A percentile compares a stretch with the other conserved stretches of the same genome.
Conservation (phyloP, 2,329 filamentous ascomycete species). For the Aspergillus texensis region DNA sequence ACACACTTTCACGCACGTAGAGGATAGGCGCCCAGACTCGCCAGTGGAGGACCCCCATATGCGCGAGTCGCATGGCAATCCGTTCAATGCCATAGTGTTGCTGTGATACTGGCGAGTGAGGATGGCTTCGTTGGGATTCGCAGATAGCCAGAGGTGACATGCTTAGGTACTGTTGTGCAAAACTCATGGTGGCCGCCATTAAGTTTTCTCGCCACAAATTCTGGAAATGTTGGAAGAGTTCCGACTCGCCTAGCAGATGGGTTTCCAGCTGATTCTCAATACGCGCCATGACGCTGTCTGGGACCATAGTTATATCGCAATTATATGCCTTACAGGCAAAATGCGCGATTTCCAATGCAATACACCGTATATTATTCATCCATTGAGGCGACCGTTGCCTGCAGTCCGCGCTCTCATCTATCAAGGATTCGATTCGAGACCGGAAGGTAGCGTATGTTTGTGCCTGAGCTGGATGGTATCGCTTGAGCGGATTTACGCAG, state of each 20-base stretch:
- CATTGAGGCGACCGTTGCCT: constrained; percentile 29
- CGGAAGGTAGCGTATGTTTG: constrained; percentile 40
- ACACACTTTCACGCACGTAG: constrained; percentile 53
- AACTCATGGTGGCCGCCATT: constrained; percentile 32
- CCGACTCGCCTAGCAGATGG: constrained; percentile 37
- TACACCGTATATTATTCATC: constrained; percentile 38
- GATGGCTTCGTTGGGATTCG: constrained; percentile 41
- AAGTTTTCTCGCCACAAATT: constrained; percentile 36
- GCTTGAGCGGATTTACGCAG: constrained; percentile 35
- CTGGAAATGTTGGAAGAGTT: constrained; percentile 38
- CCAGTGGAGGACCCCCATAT: constrained; percentile 87
- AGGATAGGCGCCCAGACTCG: constrained; percentile 79
- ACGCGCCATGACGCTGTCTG: constrained; percentile 35
- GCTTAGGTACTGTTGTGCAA: constrained; percentile 41
- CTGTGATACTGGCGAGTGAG: constrained; percentile 24
- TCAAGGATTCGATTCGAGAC: constrained; percentile 43
- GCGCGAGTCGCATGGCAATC: constrained; percentile 76
- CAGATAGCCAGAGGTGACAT: constrained; percentile 49
- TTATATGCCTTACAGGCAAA: constrained; percentile 37
- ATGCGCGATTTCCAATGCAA: constrained; percentile 48
- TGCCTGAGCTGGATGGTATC: constrained; percentile 31
- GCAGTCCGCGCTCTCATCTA: constrained; percentile 37
- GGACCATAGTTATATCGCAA: constrained; percentile 29
- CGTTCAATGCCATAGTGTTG: constrained; percentile 40
- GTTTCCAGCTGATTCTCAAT: constrained; percentile 40